Conservation (phyloP, 2,329 filamentous ascomycete species). For the Amauroascus verrucosus region DNA sequence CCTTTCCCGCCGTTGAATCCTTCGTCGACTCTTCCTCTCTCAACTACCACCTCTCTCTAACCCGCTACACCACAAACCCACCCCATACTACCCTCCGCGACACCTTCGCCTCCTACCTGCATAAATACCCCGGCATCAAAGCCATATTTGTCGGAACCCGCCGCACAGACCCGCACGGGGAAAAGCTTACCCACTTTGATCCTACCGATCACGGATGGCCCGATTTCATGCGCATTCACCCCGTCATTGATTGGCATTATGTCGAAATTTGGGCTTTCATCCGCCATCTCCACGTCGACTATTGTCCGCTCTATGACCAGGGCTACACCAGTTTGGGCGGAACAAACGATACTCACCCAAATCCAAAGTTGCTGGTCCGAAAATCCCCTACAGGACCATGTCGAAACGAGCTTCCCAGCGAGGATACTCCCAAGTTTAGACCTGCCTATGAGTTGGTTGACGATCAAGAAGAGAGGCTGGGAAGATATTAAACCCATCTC, state of each 20-base stretch:
- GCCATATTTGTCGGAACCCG: slow-evolving; percentile 83
- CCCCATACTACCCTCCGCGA: slow-evolving; percentile 54
- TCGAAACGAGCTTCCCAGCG: neutral
- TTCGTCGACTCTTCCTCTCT: slow-evolving; percentile 62
- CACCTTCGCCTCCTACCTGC: slow-evolving; percentile 67
- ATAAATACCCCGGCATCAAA: slow-evolving; percentile 44
- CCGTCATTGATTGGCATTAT: slow-evolving; percentile 96
- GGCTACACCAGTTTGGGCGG: slow-evolving; percentile 93
- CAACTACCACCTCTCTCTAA: slow-evolving; percentile 64
- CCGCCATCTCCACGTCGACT: slow-evolving; percentile 62
- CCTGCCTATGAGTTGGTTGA: slow-evolving; percentile 66
- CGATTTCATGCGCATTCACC: slow-evolving; percentile 81
- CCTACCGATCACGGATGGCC: slow-evolving; percentile 86
- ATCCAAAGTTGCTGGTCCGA: slow-evolving; percentile 55
- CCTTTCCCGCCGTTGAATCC: slow-evolving; percentile 73
- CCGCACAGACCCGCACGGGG: slow-evolving; percentile 84
- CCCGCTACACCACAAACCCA: slow-evolving; percentile 58
- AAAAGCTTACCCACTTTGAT: slow-evolving; percentile 68
- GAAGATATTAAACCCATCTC: slow-evolving; percentile 45
- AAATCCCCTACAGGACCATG: slow-evolving; percentile 23
- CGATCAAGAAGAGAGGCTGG: slow-evolving; percentile 69
- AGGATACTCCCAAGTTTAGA: slow-evolving; percentile 41
- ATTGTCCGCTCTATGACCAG: slow-evolving; percentile 76
- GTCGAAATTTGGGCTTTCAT: slow-evolving; percentile 85
- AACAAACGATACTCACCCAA: slow-evolving; percentile 76